phyloP scores from a whole-genome alignment of 306 rosid species.

The Alnus rubra region DNA sequence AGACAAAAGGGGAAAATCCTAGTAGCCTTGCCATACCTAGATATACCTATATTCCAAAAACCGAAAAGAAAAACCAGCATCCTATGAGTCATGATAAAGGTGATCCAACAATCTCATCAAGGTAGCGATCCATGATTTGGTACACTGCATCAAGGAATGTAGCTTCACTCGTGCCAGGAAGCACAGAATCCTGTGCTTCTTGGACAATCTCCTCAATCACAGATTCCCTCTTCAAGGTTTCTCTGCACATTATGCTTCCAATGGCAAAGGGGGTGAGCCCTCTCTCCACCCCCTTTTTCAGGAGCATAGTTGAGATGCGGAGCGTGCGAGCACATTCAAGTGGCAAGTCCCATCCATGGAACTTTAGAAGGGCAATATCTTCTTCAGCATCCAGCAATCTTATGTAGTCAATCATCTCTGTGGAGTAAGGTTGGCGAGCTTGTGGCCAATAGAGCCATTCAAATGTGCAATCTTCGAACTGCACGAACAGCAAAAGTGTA shows the following conservation, averaged over 20 bases:
- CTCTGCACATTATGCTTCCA: slow-evolving; percentile 79
- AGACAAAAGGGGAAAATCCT: slow-evolving; percentile 17
- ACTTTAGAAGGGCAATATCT: slow-evolving; percentile 78
- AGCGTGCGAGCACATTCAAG: slow-evolving; percentile 79
- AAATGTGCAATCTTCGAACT: slow-evolving; percentile 96
- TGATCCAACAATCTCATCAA: slow-evolving; percentile 50
- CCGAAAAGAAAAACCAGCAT: slow-evolving; percentile 19
- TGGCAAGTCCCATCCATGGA: slow-evolving; percentile 82
- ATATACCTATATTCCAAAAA: slow-evolving; percentile 28
- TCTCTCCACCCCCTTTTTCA: slow-evolving; percentile 85
- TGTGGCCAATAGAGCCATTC: slow-evolving; percentile 99
- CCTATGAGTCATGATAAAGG: slow-evolving; percentile 26
- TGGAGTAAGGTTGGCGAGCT: slow-evolving; percentile 68
- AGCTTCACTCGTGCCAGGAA: slow-evolving; percentile 78
- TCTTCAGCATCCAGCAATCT: slow-evolving; percentile 76
- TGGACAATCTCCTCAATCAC: slow-evolving; percentile 78
- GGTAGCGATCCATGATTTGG: slow-evolving; percentile 66
- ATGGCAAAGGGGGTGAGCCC: slow-evolving; percentile 76
- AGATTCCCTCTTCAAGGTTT: slow-evolving; percentile 70
- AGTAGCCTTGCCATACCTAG: slow-evolving; percentile 19
- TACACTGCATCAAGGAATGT: slow-evolving; percentile 75
- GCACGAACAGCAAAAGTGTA: slow-evolving; percentile 29
- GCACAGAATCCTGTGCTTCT: slow-evolving; percentile 65
- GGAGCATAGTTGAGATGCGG: slow-evolving; percentile 85
- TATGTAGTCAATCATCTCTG: slow-evolving; percentile 65